Evolutionary conservation across 1,284 basidiomycete genomes (phyloP), one percentile per base, ranked within the genome.

Genomic region (Leccinum angustisporum): DNA sequence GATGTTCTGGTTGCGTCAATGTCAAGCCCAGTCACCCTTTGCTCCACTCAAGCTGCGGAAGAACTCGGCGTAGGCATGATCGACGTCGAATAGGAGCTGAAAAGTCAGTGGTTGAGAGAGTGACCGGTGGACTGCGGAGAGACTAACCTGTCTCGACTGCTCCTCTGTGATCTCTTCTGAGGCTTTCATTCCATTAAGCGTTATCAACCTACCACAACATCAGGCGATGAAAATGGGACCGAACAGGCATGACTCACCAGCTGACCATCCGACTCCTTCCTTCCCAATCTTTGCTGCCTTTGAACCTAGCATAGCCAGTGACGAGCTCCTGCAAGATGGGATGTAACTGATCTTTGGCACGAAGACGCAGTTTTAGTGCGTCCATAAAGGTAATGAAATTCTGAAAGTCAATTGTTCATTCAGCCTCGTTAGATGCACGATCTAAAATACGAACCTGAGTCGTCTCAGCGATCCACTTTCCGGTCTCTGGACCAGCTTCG

Each of bases 351-450:
- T 99, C 97, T 75, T 99, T 99, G 3, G 97, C 96, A 36, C 94
- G 85, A 71, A 98, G 80, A 48, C 92, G 89, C 62, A 98, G 82
- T 74, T 97, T 97, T 55, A 98, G 83, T 1, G 96, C 97, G 70
- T 99, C 97, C 94, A 98, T 98, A 68, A 99, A 96, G 0, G 97
- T 98, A 70, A 99, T 99, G 69, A 98, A 99, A 72, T 88, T 92
- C 92, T 97, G 16, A 16, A 10, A 38, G 68, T 3, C 7, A 4
- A 58, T 9, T 55, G 9, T 48, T 46, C 51, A 53, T 63, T 52
- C 52, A 31, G 31, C 11, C 33, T 58, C 3, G 34, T 50, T 1
- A 8, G 21, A 55, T 27, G 27, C 11, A 1, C 33, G 8, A 13
- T 25, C 6, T 31, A 40, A 48, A 27, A 27, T 11, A 55, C 57